Conservation (phyloP, 495 filamentous ascomycete species). For the Apodospora peruviana region DNA sequence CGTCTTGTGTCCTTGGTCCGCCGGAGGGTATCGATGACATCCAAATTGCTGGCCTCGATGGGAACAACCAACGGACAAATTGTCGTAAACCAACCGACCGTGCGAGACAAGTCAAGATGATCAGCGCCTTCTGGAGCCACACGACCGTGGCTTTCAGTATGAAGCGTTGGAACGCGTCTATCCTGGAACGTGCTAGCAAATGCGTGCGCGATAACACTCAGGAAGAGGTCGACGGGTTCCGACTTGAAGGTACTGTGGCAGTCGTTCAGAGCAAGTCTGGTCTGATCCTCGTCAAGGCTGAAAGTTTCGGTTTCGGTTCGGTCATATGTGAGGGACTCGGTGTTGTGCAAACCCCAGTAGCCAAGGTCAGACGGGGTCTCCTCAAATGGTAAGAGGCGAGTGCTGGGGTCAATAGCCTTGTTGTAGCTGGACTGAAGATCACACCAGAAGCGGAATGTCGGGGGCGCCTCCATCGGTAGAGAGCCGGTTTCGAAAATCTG, state of each 20-base stretch:
- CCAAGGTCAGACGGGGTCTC: constrained; percentile 24
- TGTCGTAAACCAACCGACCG: constrained; percentile 27
- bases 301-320: constrained; percentile 30
- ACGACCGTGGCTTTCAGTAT: constrained; percentile 28
- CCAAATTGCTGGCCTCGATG: constrained; percentile 23
- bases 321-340: constrained; percentile 45
- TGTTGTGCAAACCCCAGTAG: constrained; percentile 45
- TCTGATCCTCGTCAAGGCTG: constrained; percentile 35
- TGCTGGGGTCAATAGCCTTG: constrained; percentile 19
- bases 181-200: constrained; percentile 32
- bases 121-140: constrained; percentile 11
- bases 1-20: constrained; percentile 24
- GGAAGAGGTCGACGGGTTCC: constrained; percentile 48
- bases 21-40: constrained; percentile 21
- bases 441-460: constrained; percentile 15
- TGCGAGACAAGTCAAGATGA: constrained; percentile 19
- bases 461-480: not conserved
- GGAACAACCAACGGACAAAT: constrained; percentile 19
- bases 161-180: constrained; percentile 37
- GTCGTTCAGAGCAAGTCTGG: constrained; percentile 33
- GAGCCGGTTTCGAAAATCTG: constrained; percentile 38
- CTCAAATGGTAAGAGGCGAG: constrained; percentile 30
- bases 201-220: constrained; percentile 46
- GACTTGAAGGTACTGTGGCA: constrained; percentile 44
- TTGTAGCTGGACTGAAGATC: constrained; percentile 5